Evolutionary conservation across 495 filamentous ascomycete species (phyloP).

Genomic region (Trichoderma orchidacearum): DNA sequence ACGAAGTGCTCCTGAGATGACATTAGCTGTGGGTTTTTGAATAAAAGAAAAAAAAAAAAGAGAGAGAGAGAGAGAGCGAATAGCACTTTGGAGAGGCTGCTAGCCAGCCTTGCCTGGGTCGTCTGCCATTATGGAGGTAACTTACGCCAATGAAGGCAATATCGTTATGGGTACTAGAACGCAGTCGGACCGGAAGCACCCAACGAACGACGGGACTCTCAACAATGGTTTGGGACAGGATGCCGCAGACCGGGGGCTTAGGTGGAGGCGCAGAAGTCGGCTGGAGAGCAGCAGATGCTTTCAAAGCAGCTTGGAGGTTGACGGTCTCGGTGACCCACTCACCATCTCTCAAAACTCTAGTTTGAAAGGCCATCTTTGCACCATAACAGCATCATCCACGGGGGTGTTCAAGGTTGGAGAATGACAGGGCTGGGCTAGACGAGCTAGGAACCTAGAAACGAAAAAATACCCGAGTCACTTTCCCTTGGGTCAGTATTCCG

Average conservation of each 20-base stretch:
- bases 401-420: not conserved
- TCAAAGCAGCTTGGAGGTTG: slow-evolving; percentile 26
- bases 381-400: not conserved
- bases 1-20: slow-evolving; percentile 42
- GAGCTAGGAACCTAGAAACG: too few species aligned
- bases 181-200: slow-evolving; percentile 68
- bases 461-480: not conserved
- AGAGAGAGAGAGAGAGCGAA: not conserved
- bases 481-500: too few species aligned
- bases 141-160: slow-evolving; percentile 79
- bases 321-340: slow-evolving; percentile 41
- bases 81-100: not conserved
- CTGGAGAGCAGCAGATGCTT: slow-evolving; percentile 11
- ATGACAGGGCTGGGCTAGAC: not conserved
- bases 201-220: slow-evolving; percentile 62
- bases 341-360: slow-evolving; percentile 41
- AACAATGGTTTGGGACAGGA: slow-evolving; percentile 66
- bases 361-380: slow-evolving; percentile 28
- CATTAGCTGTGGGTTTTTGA: too few species aligned
- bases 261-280: slow-evolving; percentile 8
- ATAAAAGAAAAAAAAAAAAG: too few species aligned
- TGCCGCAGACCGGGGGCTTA: slow-evolving; percentile 41
- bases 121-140: slow-evolving; percentile 8
- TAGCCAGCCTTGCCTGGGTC: not conserved
- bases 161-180: slow-evolving; percentile 59